These are phyloP conservation scores for Theileria sp. DNA, from an alignment of 169 alveolate genomes.

Conservation along the genomic window DNA sequence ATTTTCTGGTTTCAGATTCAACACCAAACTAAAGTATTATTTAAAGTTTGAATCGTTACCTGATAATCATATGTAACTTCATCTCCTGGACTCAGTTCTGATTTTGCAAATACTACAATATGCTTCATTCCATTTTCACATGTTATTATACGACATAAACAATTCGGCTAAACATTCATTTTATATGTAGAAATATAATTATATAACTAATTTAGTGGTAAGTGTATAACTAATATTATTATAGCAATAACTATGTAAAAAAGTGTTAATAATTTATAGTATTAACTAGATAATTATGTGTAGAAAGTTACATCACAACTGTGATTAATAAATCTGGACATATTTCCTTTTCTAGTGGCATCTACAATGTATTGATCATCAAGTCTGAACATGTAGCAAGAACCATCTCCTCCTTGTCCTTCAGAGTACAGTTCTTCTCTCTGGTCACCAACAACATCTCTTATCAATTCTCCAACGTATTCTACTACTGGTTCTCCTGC, in stretches of 20 bases:
- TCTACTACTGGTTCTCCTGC: conserved; percentile 94
- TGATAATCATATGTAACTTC: conserved; percentile 96
- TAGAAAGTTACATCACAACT: conserved; percentile 86
- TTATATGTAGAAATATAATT: too few relatives aligned
- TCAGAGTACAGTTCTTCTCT: conserved; percentile 72
- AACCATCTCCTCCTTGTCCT: conserved; percentile 69
- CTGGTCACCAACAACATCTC: conserved; percentile 71
- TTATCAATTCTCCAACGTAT: conserved; percentile 90
- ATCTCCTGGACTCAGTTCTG: conserved; percentile 89
- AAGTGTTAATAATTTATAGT: not conserved
- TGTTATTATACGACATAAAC: conserved; percentile 82
- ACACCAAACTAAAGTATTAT: conserved; percentile 73
- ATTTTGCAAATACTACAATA: conserved; percentile 92
- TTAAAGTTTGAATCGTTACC: conserved; percentile 35
- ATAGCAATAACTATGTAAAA: not conserved
- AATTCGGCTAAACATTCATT: conserved; percentile 78
- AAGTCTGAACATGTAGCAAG: conserved; percentile 86
- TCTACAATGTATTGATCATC: conserved; percentile 92
- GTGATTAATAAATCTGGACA: conserved; percentile 95
- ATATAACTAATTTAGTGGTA: too few relatives aligned
- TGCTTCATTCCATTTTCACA: conserved; percentile 88
- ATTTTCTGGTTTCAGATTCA: conserved; percentile 83
- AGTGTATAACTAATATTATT: not conserved
- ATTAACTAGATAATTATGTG: not conserved
- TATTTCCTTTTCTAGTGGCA: conserved; percentile 94